These are phyloP conservation scores for Pseudogymnoascus sp. DNA, from an alignment of 2,329 filamentous ascomycete species.

Conservation along the genomic window DNA sequence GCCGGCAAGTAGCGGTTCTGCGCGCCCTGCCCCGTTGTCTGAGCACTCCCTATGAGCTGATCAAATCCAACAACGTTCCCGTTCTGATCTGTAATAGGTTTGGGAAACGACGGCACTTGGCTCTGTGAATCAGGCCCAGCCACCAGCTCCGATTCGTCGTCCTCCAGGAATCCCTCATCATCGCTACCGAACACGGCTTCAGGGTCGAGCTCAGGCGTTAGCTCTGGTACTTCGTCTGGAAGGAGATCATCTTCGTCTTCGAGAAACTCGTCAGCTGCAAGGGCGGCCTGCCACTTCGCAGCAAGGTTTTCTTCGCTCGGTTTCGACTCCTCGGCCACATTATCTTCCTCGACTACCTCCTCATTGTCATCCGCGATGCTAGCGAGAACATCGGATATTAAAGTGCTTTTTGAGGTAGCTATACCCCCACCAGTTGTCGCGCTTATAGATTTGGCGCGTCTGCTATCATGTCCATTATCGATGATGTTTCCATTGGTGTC, in stretches of 20 bases:
- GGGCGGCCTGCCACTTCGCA: constrained; percentile 75
- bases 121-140: constrained; percentile 21
- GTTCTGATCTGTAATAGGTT: constrained; percentile 25
- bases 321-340: neutral
- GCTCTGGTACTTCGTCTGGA: constrained; percentile 42
- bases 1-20: constrained; percentile 26
- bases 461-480: constrained; percentile 15
- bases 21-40: constrained; percentile 15
- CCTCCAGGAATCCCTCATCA: constrained; percentile 77
- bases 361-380: constrained; percentile 30
- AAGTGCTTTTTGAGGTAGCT: constrained; percentile 22
- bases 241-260: constrained; percentile 52
- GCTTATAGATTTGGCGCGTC: constrained; percentile 15
- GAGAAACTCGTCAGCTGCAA: constrained; percentile 63
- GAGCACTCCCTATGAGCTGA: constrained; percentile 14
- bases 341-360: constrained; percentile 21
- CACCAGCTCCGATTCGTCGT: constrained; percentile 20
- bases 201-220: constrained; percentile 49
- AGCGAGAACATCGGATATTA: constrained; percentile 22
- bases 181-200: constrained; percentile 71
- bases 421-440: constrained; percentile 22
- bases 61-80: constrained; percentile 25
- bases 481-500: constrained; percentile 16
- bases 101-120: constrained; percentile 22
- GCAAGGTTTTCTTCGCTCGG: constrained; percentile 57